These are phyloP conservation scores for Alternaria angustiovoidea DNA, from an alignment of 2,329 filamentous ascomycete genomes.

Conservation along the genomic window DNA sequence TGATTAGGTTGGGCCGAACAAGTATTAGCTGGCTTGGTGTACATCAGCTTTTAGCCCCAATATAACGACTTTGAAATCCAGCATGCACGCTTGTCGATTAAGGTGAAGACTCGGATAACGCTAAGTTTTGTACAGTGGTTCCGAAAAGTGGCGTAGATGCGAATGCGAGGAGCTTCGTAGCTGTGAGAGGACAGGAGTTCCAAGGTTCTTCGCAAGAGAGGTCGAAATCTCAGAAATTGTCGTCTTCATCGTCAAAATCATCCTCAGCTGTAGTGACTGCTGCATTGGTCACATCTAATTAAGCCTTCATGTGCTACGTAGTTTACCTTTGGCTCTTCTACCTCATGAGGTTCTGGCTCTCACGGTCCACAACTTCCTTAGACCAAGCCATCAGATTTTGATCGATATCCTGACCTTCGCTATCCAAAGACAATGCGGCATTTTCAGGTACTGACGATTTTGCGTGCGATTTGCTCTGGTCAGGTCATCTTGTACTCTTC, in stretches of 20 bases:
- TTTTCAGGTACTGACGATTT: no score
- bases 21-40: not conserved
- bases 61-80: no score
- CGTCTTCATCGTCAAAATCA: not conserved
- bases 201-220: not conserved
- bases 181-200: not conserved
- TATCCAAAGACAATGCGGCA: no score
- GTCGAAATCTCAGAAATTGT: not conserved
- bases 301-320: not conserved
- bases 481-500: no score
- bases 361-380: not conserved
- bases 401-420: not conserved
- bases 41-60: not conserved
- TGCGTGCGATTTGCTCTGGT: no score
- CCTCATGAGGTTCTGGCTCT: not conserved
- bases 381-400: not conserved
- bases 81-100: not conserved
- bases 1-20: not conserved
- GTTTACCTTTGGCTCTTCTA: not conserved
- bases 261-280: not conserved
- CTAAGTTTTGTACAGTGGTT: not conserved
- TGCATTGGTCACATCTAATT: not conserved
- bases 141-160: not conserved
- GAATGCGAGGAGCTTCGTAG: not conserved
- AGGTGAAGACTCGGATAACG: not conserved